These are phyloP conservation scores for Epithele typhae DNA, from an alignment of 768 basidiomycete genomes.

Conservation along the genomic window DNA sequence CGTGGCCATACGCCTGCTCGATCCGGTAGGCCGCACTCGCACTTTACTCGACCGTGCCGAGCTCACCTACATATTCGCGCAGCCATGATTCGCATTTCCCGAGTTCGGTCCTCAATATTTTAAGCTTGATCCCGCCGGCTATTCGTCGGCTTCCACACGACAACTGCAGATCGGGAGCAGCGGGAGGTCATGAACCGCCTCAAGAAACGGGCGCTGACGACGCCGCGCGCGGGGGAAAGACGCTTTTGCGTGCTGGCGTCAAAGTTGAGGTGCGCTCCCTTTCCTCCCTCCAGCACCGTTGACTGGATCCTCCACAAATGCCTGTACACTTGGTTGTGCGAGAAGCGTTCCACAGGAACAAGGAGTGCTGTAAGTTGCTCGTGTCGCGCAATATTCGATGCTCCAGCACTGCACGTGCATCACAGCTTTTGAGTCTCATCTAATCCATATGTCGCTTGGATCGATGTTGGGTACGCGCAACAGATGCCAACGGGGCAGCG, in stretches of 20 bases:
- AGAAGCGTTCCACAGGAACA: too few species aligned
- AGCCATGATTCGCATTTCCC: slow-evolving; percentile 93
- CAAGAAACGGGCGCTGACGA: slow-evolving; percentile 94
- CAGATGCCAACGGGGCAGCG: too few species aligned
- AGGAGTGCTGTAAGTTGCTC: too few species aligned
- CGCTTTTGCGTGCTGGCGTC: slow-evolving; percentile 69
- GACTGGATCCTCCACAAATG: too few species aligned
- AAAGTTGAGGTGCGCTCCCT: slow-evolving; percentile 77
- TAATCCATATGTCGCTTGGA: too few species aligned
- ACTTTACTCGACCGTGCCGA: too few species aligned
- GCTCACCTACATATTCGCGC: background rate
- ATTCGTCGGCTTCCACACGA: slow-evolving; percentile 99
- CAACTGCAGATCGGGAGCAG: slow-evolving; percentile 93
- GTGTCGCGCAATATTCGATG: too few species aligned
- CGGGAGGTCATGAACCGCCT: slow-evolving; percentile 98
- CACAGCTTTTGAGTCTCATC: too few species aligned
- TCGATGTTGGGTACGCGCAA: too few species aligned
- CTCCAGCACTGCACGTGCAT: too few species aligned
- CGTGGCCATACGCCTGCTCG: slow-evolving; percentile 94
- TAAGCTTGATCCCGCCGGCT: slow-evolving; percentile 98
- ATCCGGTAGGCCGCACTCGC: slow-evolving; percentile 70
- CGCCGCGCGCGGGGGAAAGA: slow-evolving; percentile 68
- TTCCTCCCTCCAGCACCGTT: too few species aligned
- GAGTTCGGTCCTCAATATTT: slow-evolving; percentile 95
- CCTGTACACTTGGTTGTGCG: too few species aligned